These are phyloP conservation scores for Sapria himalayana DNA, from an alignment of 345 rosid species.

Conservation along the genomic window DNA sequence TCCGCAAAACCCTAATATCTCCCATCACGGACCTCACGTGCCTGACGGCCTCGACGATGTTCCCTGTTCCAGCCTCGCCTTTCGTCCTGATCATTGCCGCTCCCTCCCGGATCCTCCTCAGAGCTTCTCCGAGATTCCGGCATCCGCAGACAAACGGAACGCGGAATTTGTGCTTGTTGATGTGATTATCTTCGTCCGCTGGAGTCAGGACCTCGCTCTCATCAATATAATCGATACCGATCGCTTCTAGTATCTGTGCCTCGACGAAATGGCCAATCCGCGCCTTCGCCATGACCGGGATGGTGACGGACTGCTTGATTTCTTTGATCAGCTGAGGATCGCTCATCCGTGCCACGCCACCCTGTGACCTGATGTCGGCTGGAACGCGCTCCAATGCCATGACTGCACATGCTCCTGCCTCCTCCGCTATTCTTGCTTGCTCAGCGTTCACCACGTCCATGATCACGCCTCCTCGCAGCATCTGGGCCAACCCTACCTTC, in stretches of 20 bases:
- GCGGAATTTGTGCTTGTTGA: conserved; percentile 23
- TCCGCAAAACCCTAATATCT: conserved; percentile 12
- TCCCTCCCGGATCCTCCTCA: conserved; percentile 21
- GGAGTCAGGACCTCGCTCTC: conserved; percentile 20
- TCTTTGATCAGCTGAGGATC: conserved; percentile 56
- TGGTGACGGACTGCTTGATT: conserved; percentile 43
- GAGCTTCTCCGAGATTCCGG: conserved; percentile 20
- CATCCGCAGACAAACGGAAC: conserved; percentile 25
- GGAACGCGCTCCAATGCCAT: conserved; percentile 70
- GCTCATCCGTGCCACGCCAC: conserved; percentile 63
- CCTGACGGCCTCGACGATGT: conserved; percentile 19
- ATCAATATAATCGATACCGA: conserved; percentile 20
- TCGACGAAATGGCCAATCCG: conserved; percentile 67
- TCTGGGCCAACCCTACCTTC: conserved; percentile 67
- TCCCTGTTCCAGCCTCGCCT: conserved; percentile 24
- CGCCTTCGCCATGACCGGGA: conserved; percentile 75
- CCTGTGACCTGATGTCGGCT: conserved; percentile 52
- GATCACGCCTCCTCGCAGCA: conserved; percentile 72
- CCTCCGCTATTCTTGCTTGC: conserved; percentile 59
- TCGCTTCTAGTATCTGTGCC: conserved; percentile 36
- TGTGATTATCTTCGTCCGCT: conserved; percentile 20
- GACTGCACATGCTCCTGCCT: conserved; percentile 64
- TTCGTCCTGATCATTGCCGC: conserved; percentile 25
- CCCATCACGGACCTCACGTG: conserved; percentile 26
- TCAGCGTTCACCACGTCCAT: conserved; percentile 68